Percentiles rank a stretch among this genome's conserved stretches.
Conservation (phyloP, 768 basidiomycete species). For the Termitomyces sp. region DNA sequence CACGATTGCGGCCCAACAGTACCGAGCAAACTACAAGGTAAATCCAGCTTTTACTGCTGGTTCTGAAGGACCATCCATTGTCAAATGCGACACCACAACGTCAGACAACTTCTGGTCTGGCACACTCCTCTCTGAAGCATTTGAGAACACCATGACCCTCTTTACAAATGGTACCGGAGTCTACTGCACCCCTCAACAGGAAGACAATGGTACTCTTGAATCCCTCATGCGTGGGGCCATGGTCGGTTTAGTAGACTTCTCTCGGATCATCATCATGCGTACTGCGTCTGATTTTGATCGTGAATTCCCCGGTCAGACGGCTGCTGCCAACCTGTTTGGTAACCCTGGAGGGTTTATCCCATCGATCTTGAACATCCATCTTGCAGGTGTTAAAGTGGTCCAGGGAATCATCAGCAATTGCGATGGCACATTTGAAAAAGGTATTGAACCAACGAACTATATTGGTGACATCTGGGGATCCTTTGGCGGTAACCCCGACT, state of each 20-base stretch:
- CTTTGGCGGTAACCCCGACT: slow-evolving; percentile 11
- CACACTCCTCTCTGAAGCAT: slow-evolving; percentile 10
- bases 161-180: slow-evolving; percentile 12
- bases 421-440: slow-evolving; percentile 1
- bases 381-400: slow-evolving; percentile 9
- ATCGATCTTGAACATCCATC: slow-evolving; percentile 8
- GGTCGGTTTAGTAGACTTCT: slow-evolving; percentile 9
- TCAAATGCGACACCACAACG: slow-evolving; percentile 11
- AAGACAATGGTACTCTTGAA: slow-evolving; percentile 11
- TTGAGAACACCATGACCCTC: slow-evolving; percentile 9
- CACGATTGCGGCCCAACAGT: background rate
- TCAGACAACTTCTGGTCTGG: slow-evolving; percentile 9
- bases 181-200: slow-evolving; percentile 11
- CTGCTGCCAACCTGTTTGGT: slow-evolving; percentile 7
- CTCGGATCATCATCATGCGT: slow-evolving; percentile 13
- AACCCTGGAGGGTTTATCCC: slow-evolving; percentile 9
- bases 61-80: slow-evolving; percentile 5
- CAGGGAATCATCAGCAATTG: slow-evolving; percentile 5
- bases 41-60: slow-evolving; percentile 6
- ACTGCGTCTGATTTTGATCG: slow-evolving; percentile 13
- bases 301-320: slow-evolving; percentile 7
- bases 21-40: slow-evolving; percentile 1
- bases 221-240: slow-evolving; percentile 8
- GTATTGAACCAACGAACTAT: slow-evolving; percentile 8
- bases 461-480: slow-evolving; percentile 12